Conservation (phyloP, 176 grass and related monocot genomes). For the Paspalum notatum region DNA sequence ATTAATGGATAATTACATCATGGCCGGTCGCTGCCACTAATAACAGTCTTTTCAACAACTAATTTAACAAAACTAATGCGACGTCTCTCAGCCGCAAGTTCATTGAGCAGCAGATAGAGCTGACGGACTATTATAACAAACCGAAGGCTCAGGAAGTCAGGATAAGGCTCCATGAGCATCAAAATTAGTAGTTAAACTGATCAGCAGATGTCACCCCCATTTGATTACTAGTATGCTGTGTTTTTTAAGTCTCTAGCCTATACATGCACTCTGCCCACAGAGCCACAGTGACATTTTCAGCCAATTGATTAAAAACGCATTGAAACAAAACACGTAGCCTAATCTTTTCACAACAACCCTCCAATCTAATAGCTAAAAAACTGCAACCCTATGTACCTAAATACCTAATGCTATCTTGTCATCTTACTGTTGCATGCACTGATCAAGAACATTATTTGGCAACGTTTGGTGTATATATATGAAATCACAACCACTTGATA, state of each 20-base stretch:
- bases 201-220: constrained; percentile 32
- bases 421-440: neutral
- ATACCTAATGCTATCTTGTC: neutral
- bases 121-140: neutral
- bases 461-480: neutral
- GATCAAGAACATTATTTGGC: neutral
- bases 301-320: constrained; percentile 8
- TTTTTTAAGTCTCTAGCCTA: neutral
- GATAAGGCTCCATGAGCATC: constrained; percentile 42
- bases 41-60: neutral
- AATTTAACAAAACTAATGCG: neutral
- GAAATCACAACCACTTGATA: neutral
- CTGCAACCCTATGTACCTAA: neutral
- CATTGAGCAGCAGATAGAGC: constrained; percentile 1
- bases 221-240: constrained; percentile 15
- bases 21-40: neutral
- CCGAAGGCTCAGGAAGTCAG: constrained; percentile 1
- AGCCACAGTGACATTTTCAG: neutral
- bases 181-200: constrained; percentile 28
- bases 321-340: neutral
- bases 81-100: neutral
- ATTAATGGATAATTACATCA: neutral
- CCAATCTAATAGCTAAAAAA: neutral
- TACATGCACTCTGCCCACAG: neutral
- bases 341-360: constrained; percentile 22